Percentiles rank a stretch among this genome's conserved stretches.
These are phyloP conservation scores for Leccinum arenicola DNA, from an alignment of 768 basidiomycete species.

Conservation along the genomic window DNA sequence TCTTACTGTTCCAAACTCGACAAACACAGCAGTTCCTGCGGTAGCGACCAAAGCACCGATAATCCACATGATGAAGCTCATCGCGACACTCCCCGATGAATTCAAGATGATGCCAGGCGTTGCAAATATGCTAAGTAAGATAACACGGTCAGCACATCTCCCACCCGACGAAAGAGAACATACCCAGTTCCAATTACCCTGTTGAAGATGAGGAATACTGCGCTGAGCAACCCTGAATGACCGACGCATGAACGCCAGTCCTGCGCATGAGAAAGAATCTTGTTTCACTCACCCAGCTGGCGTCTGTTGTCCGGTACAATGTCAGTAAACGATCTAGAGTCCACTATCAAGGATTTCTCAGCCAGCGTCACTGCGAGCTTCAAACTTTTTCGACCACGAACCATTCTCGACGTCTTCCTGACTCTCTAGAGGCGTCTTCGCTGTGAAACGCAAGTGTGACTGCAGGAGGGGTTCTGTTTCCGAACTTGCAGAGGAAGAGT, in stretches of 20 bases:
- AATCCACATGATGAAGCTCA: slow-evolving; percentile 69
- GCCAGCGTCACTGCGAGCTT: not conserved
- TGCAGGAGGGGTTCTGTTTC: slow-evolving; percentile 25
- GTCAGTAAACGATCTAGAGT: slow-evolving; percentile 30
- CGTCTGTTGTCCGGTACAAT: slow-evolving; percentile 48
- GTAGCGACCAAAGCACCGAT: slow-evolving; percentile 62
- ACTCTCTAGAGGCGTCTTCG: not conserved
- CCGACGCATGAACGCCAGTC: not conserved
- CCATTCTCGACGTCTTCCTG: slow-evolving; percentile 11
- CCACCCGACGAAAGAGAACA: not conserved
- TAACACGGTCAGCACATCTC: slow-evolving; percentile 3
- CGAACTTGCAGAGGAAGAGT: not conserved
- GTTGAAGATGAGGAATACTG: slow-evolving; percentile 70
- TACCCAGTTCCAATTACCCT: slow-evolving; percentile 74
- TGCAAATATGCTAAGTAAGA: slow-evolving; percentile 60
- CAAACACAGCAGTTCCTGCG: slow-evolving; percentile 65
- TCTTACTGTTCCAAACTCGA: slow-evolving; percentile 71
- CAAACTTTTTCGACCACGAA: slow-evolving; percentile 1
- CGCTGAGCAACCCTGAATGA: slow-evolving; percentile 37
- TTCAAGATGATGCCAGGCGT: slow-evolving; percentile 66
- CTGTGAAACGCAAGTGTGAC: not conserved
- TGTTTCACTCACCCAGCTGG: slow-evolving; percentile 43
- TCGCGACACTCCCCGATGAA: slow-evolving; percentile 67
- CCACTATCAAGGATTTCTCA: slow-evolving; percentile 2
- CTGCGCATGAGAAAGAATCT: not conserved